Percentiles rank a stretch among this genome's conserved stretches.
These are phyloP conservation scores for Talaromyces proteolyticus DNA, from an alignment of 495 filamentous ascomycete genomes.

Conservation along the genomic window DNA sequence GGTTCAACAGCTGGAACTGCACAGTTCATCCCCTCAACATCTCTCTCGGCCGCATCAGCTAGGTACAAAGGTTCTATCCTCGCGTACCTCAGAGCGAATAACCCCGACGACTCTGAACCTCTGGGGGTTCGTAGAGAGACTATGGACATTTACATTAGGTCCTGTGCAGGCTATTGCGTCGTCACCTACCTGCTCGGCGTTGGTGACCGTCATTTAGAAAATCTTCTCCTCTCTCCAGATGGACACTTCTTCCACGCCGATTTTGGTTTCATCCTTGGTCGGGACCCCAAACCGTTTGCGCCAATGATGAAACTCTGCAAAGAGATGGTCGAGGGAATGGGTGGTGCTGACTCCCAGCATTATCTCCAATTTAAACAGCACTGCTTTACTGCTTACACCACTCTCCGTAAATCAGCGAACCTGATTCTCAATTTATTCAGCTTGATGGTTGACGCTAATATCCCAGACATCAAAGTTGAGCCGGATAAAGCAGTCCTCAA, in stretches of 20 bases:
- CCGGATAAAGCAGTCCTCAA: conserved; percentile 90
- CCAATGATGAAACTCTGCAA: conserved; percentile 94
- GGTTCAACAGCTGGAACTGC: conserved; percentile 82
- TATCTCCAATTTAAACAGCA: conserved; percentile 89
- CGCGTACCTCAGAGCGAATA: conserved; percentile 82
- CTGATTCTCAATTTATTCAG: conserved; percentile 95
- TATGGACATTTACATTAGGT: conserved; percentile 93
- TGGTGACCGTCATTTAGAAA: conserved; percentile 93
- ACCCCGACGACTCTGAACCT: conserved; percentile 77
- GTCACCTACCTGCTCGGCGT: conserved; percentile 99
- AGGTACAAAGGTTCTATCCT: conserved; percentile 80
- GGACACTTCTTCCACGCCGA: conserved; percentile 97
- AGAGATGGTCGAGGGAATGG: conserved; percentile 99
- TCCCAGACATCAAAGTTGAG: conserved; percentile 89
- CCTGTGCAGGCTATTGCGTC: conserved; percentile 95
- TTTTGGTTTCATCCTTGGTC: conserved; percentile 96
- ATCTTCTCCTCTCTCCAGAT: conserved; percentile 83
- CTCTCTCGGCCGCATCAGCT: conserved; percentile 68
- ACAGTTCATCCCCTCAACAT: conserved; percentile 85
- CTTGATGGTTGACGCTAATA: conserved; percentile 95
- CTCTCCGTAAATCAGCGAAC: conserved; percentile 80
- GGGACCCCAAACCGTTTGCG: conserved; percentile 95
- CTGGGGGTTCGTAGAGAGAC: conserved; percentile 86
- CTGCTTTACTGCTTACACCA: conserved; percentile 91
- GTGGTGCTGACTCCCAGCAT: conserved; percentile 68